These are phyloP conservation scores for Rhizopogon vinicolor DNA, from an alignment of 768 basidiomycete species.

Conservation along the genomic window DNA sequence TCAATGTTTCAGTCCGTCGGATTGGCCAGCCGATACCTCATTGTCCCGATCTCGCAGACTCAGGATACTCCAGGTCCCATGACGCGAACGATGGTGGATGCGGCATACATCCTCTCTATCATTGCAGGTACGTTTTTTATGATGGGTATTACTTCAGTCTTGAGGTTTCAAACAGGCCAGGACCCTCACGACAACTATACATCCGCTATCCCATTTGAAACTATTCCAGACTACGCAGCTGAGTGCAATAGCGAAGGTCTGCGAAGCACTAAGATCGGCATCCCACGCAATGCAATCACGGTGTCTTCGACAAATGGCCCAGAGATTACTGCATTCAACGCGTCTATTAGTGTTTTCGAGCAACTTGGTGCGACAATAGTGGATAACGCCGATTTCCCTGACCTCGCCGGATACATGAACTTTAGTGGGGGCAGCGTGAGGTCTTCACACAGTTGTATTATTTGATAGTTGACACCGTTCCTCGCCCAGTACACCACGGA, in stretches of 20 bases:
- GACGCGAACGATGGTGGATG: conserved; percentile 44
- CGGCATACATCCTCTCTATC: conserved; percentile 43
- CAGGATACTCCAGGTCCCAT: conserved; percentile 55
- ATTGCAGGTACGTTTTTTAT: conserved; percentile 37
- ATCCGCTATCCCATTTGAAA: conserved; percentile 1
- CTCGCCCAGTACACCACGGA: not conserved
- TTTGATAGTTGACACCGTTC: not conserved
- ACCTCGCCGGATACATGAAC: not conserved
- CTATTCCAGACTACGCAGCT: not conserved
- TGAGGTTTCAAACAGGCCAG: not conserved
- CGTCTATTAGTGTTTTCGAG: not conserved
- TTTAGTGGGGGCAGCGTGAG: not conserved
- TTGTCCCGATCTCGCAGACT: conserved; percentile 46
- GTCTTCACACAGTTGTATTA: not conserved
- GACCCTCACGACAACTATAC: not conserved
- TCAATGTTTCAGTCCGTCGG: not conserved
- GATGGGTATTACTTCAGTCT: not conserved
- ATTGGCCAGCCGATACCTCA: conserved; percentile 18
- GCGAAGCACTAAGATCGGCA: not conserved
- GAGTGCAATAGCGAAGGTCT: not conserved
- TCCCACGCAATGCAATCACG: not conserved
- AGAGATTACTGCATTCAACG: not conserved
- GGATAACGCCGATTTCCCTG: not conserved
- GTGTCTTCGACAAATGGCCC: not conserved
- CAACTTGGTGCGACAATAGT: not conserved